phyloP scores from a whole-genome alignment of 108 stramenopile species.

The Hondaea fermentalgiana region DNA sequence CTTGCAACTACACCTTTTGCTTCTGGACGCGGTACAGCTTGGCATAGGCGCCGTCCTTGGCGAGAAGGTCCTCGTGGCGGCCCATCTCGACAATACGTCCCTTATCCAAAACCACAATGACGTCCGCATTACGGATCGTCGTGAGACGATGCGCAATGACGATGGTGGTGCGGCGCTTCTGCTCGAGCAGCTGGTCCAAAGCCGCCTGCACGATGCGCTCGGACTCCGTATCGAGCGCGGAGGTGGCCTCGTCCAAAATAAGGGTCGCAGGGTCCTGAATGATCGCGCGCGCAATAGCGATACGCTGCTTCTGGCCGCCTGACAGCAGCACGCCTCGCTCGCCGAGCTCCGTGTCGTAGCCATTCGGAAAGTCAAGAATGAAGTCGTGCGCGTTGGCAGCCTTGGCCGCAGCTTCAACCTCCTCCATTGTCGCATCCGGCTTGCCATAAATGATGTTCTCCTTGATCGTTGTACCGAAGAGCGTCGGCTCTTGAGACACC shows the following conservation, averaged over 20 bases:
- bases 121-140: conserved; percentile 9
- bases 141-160: conserved; percentile 32
- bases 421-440: conserved; percentile 41
- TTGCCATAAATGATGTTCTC: conserved; percentile 38
- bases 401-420: conserved; percentile 52
- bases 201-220: conserved; percentile 74
- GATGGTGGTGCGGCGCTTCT: conserved; percentile 44
- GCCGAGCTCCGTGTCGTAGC: conserved; percentile 64
- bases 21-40: conserved; percentile 31
- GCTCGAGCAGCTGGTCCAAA: conserved; percentile 60
- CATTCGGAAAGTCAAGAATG: conserved; percentile 58
- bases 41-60: conserved; percentile 50
- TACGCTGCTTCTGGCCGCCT: conserved; percentile 85
- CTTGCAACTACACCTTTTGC: neutral
- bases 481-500: conserved; percentile 9
- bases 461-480: neutral
- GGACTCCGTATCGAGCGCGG: conserved; percentile 67
- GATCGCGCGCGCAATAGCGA: conserved; percentile 79
- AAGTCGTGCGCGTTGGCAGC: conserved; percentile 57
- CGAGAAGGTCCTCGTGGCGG: conserved; percentile 64
- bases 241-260: conserved; percentile 78
- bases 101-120: conserved; percentile 59
- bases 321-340: conserved; percentile 76
- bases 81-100: conserved; percentile 68
- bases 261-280: conserved; percentile 63